phyloP scores from a whole-genome alignment of 2,329 filamentous ascomycete species.

The Fusarium veterinarium region DNA sequence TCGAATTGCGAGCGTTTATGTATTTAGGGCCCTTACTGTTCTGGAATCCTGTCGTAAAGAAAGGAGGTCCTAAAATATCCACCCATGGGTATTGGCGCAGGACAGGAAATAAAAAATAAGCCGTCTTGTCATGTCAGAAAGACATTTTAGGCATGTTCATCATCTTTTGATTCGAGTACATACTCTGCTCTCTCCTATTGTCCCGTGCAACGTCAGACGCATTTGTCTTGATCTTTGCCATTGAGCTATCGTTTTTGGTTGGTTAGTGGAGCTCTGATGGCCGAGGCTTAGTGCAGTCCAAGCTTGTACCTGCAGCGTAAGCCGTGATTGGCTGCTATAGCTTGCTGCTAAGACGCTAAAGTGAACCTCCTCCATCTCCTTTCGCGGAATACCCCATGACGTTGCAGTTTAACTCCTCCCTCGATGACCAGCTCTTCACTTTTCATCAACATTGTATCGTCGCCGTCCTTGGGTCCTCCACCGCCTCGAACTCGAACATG shows the following conservation, averaged over 20 bases:
- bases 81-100: not conserved
- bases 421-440: conserved; percentile 25
- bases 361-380: conserved; percentile 47
- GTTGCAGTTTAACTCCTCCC: conserved; percentile 41
- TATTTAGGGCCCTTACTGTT: not conserved
- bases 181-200: not conserved
- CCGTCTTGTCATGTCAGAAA: not conserved
- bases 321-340: conserved; percentile 37
- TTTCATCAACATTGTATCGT: conserved; percentile 28
- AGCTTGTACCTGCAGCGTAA: conserved; percentile 35
- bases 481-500: conserved; percentile 28
- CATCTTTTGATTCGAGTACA: not conserved
- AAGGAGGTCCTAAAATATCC: not conserved
- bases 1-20: not conserved
- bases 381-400: conserved; percentile 44
- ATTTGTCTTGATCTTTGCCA: conserved; percentile 4
- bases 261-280: conserved; percentile 17
- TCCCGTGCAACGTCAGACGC: not conserved
- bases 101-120: not conserved
- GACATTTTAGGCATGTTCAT: not conserved
- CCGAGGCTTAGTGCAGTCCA: conserved; percentile 23
- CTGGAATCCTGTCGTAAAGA: not conserved
- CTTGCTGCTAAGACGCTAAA: conserved; percentile 41
- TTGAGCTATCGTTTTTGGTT: conserved; percentile 12
- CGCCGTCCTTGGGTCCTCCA: not conserved